Conservation (phyloP, 805 yeast species). For the Metschnikowia koreensis region DNA sequence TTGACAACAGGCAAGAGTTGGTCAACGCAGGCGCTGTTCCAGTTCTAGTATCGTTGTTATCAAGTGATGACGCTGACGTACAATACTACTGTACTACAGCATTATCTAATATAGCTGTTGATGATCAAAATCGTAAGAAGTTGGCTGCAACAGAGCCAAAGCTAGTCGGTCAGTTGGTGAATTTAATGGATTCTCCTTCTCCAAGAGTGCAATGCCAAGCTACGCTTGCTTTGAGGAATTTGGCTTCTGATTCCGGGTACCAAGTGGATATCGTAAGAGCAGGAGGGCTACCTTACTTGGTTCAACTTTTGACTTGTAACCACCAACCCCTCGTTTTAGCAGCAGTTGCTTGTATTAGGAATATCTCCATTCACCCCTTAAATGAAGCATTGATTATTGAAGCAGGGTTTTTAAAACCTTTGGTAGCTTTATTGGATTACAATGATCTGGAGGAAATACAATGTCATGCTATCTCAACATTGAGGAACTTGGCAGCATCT, state of each 20-base stretch:
- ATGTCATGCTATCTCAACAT: constrained; percentile 96
- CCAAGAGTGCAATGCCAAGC: constrained; percentile 99
- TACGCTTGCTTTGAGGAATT: constrained; percentile 89
- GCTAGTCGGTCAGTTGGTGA: constrained; percentile 81
- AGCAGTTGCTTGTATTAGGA: constrained; percentile 97
- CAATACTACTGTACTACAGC: constrained; percentile 99
- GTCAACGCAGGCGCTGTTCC: constrained; percentile 99
- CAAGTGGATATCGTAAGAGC: constrained; percentile 95
- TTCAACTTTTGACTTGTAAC: constrained; percentile 81
- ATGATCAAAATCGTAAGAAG: constrained; percentile 83
- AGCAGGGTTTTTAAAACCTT: constrained; percentile 92
- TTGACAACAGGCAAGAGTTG: constrained; percentile 92
- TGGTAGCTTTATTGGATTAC: constrained; percentile 79
- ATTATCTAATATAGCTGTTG: constrained; percentile 94
- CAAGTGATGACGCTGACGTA: constrained; percentile 90
- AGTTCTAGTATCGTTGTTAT: constrained; percentile 80
- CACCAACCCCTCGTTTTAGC: constrained; percentile 93
- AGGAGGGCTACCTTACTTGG: constrained; percentile 92
- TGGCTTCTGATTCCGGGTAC: constrained; percentile 94
- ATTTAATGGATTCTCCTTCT: constrained; percentile 87
- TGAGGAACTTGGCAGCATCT: constrained; percentile 93
- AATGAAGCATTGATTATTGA: constrained; percentile 95
- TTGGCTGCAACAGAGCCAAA: constrained; percentile 90
- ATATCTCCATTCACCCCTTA: constrained; percentile 92
- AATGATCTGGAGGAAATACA: constrained; percentile 93